Percentiles rank a stretch among this genome's conserved stretches.
Conservation (phyloP, 495 filamentous ascomycete species). For the Trichocladium antarcticum region DNA sequence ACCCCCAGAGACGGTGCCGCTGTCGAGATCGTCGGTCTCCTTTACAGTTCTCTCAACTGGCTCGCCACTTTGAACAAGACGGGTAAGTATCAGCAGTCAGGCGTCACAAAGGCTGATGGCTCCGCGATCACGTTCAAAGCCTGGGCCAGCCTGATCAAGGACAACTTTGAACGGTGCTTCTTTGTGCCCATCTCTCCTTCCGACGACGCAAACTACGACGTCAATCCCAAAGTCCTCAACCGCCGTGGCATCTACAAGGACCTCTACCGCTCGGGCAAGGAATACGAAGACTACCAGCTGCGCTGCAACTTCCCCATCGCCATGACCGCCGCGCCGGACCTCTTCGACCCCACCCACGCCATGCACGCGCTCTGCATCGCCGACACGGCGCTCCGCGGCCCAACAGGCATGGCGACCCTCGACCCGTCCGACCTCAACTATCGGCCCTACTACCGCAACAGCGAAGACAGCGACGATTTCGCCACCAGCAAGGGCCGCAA, state of each 20-base stretch:
- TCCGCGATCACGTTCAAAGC: conserved; percentile 56
- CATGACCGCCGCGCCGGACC: conserved; percentile 83
- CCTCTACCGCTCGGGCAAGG: conserved; percentile 80
- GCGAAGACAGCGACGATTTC: conserved; percentile 82
- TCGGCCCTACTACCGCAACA: conserved; percentile 85
- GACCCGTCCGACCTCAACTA: conserved; percentile 90
- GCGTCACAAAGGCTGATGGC: conserved; percentile 53
- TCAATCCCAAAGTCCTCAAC: conserved; percentile 69
- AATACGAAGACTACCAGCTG: conserved; percentile 95
- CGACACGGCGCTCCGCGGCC: conserved; percentile 69
- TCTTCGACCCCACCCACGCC: conserved; percentile 70
- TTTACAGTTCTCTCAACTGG: conserved; percentile 85
- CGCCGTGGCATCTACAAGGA: conserved; percentile 97
- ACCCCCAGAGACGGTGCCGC: conserved; percentile 93
- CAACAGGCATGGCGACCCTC: conserved; percentile 90
- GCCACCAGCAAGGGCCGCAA: conserved; percentile 85
- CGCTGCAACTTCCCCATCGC: conserved; percentile 90
- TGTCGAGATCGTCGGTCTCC: conserved; percentile 84
- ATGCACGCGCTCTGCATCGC: conserved; percentile 65
- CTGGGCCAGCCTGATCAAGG: conserved; percentile 74
- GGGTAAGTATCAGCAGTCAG: conserved; percentile 57
- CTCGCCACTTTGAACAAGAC: conserved; percentile 50
- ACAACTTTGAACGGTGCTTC: conserved; percentile 83
- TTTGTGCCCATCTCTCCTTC: conserved; percentile 59
- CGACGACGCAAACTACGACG: conserved; percentile 64